Evolutionary conservation across 495 filamentous ascomycete genomes (phyloP).

Genomic region (Letharia columbiana): DNA sequence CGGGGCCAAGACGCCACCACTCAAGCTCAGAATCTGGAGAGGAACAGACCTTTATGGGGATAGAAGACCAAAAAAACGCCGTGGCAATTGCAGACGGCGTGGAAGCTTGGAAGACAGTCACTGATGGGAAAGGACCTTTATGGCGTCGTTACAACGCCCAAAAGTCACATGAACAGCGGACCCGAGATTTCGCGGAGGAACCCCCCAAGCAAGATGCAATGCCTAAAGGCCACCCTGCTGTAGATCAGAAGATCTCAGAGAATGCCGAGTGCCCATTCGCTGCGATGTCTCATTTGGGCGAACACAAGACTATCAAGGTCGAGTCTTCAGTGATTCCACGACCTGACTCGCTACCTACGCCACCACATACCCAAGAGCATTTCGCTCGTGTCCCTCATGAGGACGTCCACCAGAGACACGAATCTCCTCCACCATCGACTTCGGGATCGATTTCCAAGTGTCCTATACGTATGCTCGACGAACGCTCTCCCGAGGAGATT

Average conservation of each 20-base stretch:
- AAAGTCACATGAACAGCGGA: background rate
- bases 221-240: constrained; percentile 8
- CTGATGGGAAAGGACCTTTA: constrained; percentile 7
- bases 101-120: constrained; percentile 16
- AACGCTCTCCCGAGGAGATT: constrained; percentile 85
- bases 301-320: constrained; percentile 17
- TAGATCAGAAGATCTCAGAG: background rate
- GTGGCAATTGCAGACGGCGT: constrained; percentile 16
- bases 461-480: constrained; percentile 80
- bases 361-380: constrained; percentile 15
- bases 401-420: constrained; percentile 33
- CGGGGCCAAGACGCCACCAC: background rate
- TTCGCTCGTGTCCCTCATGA: constrained; percentile 35
- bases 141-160: constrained; percentile 9
- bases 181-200: background rate
- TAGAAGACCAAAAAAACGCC: constrained; percentile 5
- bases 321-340: constrained; percentile 32
- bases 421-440: constrained; percentile 44
- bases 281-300: constrained; percentile 24
- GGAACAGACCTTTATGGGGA: background rate
- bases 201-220: background rate
- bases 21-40: background rate
- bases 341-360: constrained; percentile 28
- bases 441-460: constrained; percentile 54
- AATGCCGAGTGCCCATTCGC: constrained; percentile 41